Base-by-base conservation (phyloP, 257 asterid species). In the Gardenia jasminoides region DNA sequence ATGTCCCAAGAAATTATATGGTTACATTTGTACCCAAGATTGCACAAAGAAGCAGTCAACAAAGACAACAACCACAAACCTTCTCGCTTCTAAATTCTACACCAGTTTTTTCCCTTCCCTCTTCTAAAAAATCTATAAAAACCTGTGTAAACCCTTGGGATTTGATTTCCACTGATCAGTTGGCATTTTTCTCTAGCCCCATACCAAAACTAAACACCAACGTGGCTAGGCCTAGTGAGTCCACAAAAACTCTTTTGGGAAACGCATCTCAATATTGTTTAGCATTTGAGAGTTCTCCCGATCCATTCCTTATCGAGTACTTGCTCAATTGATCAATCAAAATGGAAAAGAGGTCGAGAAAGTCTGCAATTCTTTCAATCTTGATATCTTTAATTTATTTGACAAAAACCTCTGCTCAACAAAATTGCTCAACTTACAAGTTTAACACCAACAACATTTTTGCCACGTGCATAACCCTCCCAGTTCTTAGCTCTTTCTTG, bases 401-500 rank as follows among this genome's bases (percentile, higher is more conserved):
- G 3, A 19, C 86, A 52, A 77, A 79, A 7, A n/a, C 61, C 0
- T 88, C 80, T 19, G 89, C 89, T 46, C 76, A 16, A 19, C 84
- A 77, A 75, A 58, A 62, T 31, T 91, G 97, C 77, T 10, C 86
- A 0, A 4, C 56, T 36, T 75, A 77, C 73, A 17, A 39, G 11
- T 93, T 90, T 77, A 24, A 82, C 10, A 83, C 80, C 87, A 79
- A 72, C 59, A 74, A 16, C 5, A 6, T 0, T 0, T 93, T 75
- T 81, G 43, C 84, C 0, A 50, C 86, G 0, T 93, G 97, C 43
- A 81, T 24, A 67, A 10, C 4, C 41, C 94, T 93, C 7, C 93
- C 96, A 0, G 88, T 80, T 8, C 87, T 93, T 7, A 80, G 75
- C 86, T 78, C 98, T 2, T 85, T 88, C 87, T 85, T 93, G 0